These are phyloP conservation scores for Solanum piurae DNA, from an alignment of 257 asterid genomes.

Conservation along the genomic window DNA sequence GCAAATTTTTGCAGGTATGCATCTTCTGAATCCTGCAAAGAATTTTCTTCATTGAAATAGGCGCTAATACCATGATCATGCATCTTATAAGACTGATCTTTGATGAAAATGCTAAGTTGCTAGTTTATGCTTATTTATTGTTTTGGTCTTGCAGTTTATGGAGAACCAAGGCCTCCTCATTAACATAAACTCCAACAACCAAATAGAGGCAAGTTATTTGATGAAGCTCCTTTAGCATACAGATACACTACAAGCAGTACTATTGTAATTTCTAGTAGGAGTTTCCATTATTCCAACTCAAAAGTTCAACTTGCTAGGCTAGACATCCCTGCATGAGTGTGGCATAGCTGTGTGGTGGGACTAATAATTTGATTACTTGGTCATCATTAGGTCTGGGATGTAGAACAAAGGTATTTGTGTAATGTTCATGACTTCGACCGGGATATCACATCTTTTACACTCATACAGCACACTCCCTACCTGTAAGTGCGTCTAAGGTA, in stretches of 20 bases:
- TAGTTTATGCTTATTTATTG: background rate
- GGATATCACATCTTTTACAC: constrained; percentile 53
- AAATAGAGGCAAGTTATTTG: constrained; percentile 52
- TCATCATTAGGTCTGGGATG: constrained; percentile 72
- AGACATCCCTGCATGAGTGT: background rate
- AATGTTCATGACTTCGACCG: constrained; percentile 38
- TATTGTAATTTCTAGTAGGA: background rate
- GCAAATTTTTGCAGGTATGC: constrained; percentile 63
- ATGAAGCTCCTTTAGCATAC: background rate
- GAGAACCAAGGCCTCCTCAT: constrained; percentile 67
- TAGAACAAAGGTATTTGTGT: constrained; percentile 47
- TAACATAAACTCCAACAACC: constrained; percentile 55
- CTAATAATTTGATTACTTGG: background rate
- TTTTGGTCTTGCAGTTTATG: constrained; percentile 48
- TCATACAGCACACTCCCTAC: constrained; percentile 53
- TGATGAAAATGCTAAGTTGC: background rate
- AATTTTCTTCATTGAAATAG: background rate
- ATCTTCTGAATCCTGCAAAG: background rate
- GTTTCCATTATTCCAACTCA: background rate
- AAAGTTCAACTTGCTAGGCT: background rate
- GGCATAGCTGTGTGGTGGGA: background rate
- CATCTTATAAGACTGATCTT: background rate
- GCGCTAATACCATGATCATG: background rate
- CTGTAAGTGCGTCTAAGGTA: constrained; percentile 32
- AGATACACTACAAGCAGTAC: background rate